Base-by-base conservation (phyloP, 2,329 filamentous ascomycete species). In the Nigrograna mackinnonii region DNA sequence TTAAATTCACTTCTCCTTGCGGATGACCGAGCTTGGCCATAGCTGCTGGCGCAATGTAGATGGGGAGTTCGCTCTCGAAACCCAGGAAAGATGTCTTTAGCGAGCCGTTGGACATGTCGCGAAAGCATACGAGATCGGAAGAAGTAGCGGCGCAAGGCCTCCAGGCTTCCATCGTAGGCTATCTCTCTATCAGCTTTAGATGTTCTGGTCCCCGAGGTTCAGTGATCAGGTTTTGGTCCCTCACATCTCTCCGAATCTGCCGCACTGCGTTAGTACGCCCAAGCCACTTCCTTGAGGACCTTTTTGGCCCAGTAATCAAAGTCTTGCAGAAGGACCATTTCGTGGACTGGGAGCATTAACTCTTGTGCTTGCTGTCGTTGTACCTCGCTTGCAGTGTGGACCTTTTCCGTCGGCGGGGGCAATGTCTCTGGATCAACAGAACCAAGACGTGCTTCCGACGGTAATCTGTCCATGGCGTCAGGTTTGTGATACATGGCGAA, bases 121-220 rank as follows among this genome's bases (percentile, higher is more conserved):
- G 62, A 62, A 82, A n/a, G 65, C 19, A 74, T 68, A 38, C 75
- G 69, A 7, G 79, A 77, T 37, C 73, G 70, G 32, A 80, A 65
- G 37, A 66, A 66, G 54, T 76, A 78, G 12, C 76, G 72, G 45
- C 70, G 66, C 60, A 71, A 82, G 20, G 75, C 70, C 60, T 82
- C 79, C 4, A 80, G 68, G 62, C 82, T 82, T 60, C 80, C 79
- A 35, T 78, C 70, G 62, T 79, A 80, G 1, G 71, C 24, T 28
- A 14, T 28, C 14, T n/a, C n/a, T n/a, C n/a, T n/a, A n/a, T n/a
- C n/a, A n/a, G n/a, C n/a, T n/a, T n/a, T n/a, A n/a, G n/a, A n/a
- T n/a, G n/a, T n/a, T n/a, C n/a, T n/a, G n/a, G n/a, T n/a, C n/a
- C n/a, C n/a, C n/a, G n/a, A n/a, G n/a, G n/a, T n/a, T n/a, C n/a